These are phyloP conservation scores for Punica granatum DNA, from an alignment of 345 rosid species.

Conservation along the genomic window DNA sequence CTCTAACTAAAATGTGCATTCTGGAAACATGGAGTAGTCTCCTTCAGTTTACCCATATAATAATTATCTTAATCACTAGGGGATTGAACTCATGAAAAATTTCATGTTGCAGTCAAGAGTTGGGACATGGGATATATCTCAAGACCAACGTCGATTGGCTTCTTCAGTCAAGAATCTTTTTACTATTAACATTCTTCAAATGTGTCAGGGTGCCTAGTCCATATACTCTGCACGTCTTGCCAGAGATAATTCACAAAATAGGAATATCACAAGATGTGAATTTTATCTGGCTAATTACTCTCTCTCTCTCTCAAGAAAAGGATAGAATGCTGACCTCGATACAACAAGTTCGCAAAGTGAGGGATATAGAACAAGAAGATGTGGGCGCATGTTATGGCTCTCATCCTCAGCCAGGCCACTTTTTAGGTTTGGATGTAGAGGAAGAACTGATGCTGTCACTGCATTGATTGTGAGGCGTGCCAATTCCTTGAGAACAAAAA, in stretches of 20 bases:
- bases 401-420: conserved; percentile 31
- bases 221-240: not conserved
- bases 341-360: conserved; percentile 80
- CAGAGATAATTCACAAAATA: not conserved
- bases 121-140: not conserved
- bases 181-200: not conserved
- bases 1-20: not conserved
- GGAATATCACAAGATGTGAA: not conserved
- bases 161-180: not conserved
- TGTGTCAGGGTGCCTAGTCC: not conserved
- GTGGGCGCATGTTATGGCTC: conserved; percentile 34
- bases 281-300: not conserved
- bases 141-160: not conserved
- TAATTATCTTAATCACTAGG: not conserved
- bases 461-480: conserved; percentile 48
- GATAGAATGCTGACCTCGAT: conserved; percentile 51
- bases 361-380: conserved; percentile 80
- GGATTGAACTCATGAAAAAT: not conserved
- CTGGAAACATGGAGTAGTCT: not conserved
- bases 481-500: conserved; percentile 57
- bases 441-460: conserved; percentile 65
- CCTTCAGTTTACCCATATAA: not conserved
- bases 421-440: conserved; percentile 48
- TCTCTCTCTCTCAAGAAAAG: not conserved
- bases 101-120: not conserved